Evolutionary conservation across 305 asterid species (phyloP).

Genomic region (Coffea humblotiana): DNA sequence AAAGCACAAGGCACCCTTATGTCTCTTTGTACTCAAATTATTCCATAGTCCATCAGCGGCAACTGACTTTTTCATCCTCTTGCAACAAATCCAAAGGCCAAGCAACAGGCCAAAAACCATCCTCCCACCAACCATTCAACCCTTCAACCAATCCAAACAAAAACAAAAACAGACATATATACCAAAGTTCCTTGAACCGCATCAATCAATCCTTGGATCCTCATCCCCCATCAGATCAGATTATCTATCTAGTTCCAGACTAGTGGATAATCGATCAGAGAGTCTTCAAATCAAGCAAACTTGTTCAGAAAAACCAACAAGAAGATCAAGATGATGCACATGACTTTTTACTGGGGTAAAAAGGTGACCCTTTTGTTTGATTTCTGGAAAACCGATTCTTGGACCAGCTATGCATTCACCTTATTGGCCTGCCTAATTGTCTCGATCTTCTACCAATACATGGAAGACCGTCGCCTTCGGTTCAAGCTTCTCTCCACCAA

Average conservation of each 20-base stretch:
- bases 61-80: no score
- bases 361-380: constrained; percentile 76
- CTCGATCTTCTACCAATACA: constrained; percentile 73
- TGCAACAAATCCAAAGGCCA: no score
- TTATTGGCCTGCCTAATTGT: constrained; percentile 56
- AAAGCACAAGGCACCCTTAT: no score
- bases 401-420: constrained; percentile 55
- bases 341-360: constrained; percentile 94
- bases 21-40: no score
- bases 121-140: no score
- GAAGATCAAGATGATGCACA: constrained; percentile 79
- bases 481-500: constrained; percentile 41
- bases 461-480: constrained; percentile 78
- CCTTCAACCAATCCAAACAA: no score
- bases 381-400: constrained; percentile 84
- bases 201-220: no score
- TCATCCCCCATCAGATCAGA: not conserved
- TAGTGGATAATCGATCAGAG: no score
- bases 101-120: no score
- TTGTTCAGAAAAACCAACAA: not conserved
- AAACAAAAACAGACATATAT: no score
- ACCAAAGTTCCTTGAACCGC: no score
- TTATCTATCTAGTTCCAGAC: not conserved
- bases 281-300: not conserved
- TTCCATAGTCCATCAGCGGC: no score